Evolutionary conservation across 116 monocot species (phyloP), one percentile per base, ranked within the genome.

Genomic region (Dioscorea cayenensis): DNA sequence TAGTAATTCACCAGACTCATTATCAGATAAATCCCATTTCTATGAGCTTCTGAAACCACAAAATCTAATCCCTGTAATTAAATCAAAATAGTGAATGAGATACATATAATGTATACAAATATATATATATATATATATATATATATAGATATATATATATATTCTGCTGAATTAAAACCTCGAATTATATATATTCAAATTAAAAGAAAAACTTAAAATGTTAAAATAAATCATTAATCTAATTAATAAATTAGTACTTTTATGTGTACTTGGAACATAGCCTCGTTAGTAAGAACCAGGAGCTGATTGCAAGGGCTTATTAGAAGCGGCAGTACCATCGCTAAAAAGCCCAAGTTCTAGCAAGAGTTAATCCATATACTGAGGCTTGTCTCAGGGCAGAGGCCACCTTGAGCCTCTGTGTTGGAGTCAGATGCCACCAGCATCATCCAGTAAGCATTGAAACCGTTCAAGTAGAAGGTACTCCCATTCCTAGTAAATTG

Each of bases 1-100:
- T 93, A 97, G 74, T 90, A 88, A 73, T 97, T 90, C 59, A 86
- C 93, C 58, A 97, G 75, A 75, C 93, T 90, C 77, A 97, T 75
- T 61, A 97, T 86, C 25, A 97, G 66, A 77, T 70, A 86, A 28
- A 97, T 83, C 55, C 76, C 70, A 76, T 92, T 84, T 73, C 74
- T 90, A 49, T 83, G 77, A 1, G 96, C 96, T 75, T 97, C 96
- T 50, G 90, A 66, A 16, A 97, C 43, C 70, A 88, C 96, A 80
- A 92, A 97, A 86, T 97, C 96, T 86, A 97, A 86, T 10, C 93
- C 90, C 96, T 95, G 19, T 25, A 25, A 25, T 25, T 25, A 25
- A 25, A 25, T 25, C 25, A 25, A 25, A 25, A 25, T 25, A 25
- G 25, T 25, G 25, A 25, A 25, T 25, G 25, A 25, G 25, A 25